Evolutionary conservation across 495 filamentous ascomycete genomes (phyloP), one percentile per base, ranked within the genome.

Genomic region (Penicillium cinerascens): DNA sequence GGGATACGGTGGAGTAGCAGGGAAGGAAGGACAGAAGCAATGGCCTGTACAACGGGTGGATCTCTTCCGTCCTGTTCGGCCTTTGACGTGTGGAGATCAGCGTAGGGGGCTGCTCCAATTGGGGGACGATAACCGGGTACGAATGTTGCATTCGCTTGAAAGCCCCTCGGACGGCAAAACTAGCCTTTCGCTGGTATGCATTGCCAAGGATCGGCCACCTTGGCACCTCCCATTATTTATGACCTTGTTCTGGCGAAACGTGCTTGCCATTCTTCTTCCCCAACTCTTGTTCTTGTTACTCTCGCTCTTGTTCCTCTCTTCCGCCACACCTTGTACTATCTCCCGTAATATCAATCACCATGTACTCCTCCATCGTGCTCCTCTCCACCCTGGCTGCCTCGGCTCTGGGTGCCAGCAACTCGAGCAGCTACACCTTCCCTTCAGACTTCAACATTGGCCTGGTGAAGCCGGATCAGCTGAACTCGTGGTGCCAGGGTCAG

Each of bases 401-500:
- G 27, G 65, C 60, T 43, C 53, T 67, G 20, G 64, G 54, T 26
- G 44, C 46, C 22, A 66, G 64, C 45, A 66, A 66, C 45, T 58
- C 59, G 40, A 54, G 60, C 35, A 52, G 63, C 44, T 74, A 69
- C 59, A 72, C 64, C 40, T 54, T 75, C 36, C 74, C 74, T 26
- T 38, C 56, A 11, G 69, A 65, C n/a, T 77, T 74, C 56, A 64
- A 76, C 54, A 50, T 73, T 41, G 64, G 52, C 41, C 38, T 58
- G 42, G 64, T 75, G 25, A 55, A 67, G 17, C 23, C 49, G 7
- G 42, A 58, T 16, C 54, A 62, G 9, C 58, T 56, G 51, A 52
- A 52, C 52, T 51, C 65, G 40, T 80, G 74, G 74, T 80, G 77
- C 60, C 51, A 48, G 22, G 73, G 63, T 33, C 64, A 80, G 64